Percentiles rank a stretch among this genome's conserved stretches.
Evolutionary conservation across 306 rosid species (phyloP).

Genomic region (Geum urbanum): DNA sequence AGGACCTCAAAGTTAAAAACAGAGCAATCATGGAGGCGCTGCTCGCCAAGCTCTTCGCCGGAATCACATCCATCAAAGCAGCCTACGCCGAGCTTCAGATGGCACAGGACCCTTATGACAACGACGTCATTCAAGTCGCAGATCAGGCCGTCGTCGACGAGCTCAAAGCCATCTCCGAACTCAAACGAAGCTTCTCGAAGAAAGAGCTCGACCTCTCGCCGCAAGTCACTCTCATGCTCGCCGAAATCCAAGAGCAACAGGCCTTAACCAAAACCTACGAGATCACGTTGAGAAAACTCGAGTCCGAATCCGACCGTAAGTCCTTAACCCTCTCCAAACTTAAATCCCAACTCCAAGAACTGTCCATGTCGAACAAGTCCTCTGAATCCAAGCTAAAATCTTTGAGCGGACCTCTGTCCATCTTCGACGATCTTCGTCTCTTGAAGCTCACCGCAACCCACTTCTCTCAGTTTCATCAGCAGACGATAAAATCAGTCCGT

Average conservation of each 20-base stretch:
- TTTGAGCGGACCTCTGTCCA: constrained; percentile 51
- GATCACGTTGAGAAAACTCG: constrained; percentile 64
- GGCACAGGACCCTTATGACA: constrained; percentile 87
- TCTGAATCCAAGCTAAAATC: constrained; percentile 56
- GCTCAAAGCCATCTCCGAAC: constrained; percentile 62
- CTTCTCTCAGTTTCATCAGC: constrained; percentile 58
- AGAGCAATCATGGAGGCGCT: constrained; percentile 81
- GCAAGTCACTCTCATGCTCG: constrained; percentile 77
- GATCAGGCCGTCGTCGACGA: constrained; percentile 86
- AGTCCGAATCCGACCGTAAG: constrained; percentile 46
- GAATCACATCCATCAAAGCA: constrained; percentile 86
- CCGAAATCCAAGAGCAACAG: constrained; percentile 97
- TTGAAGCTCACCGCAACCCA: constrained; percentile 43
- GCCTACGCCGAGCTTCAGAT: constrained; percentile 90
- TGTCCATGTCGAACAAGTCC: constrained; percentile 34
- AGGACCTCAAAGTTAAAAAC: constrained; percentile 39
- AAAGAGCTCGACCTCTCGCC: constrained; percentile 84
- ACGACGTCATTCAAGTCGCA: constrained; percentile 65
- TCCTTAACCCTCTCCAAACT: constrained; percentile 23
- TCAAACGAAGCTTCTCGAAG: constrained; percentile 61
- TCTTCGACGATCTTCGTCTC: constrained; percentile 44
- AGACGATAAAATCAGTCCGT: constrained; percentile 40
- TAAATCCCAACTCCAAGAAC: constrained; percentile 37
- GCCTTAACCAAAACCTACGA: constrained; percentile 77
- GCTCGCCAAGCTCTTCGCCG: constrained; percentile 79